Evolutionary conservation across 768 basidiomycete species (phyloP).

Genomic region (Antrodiella citrinella): DNA sequence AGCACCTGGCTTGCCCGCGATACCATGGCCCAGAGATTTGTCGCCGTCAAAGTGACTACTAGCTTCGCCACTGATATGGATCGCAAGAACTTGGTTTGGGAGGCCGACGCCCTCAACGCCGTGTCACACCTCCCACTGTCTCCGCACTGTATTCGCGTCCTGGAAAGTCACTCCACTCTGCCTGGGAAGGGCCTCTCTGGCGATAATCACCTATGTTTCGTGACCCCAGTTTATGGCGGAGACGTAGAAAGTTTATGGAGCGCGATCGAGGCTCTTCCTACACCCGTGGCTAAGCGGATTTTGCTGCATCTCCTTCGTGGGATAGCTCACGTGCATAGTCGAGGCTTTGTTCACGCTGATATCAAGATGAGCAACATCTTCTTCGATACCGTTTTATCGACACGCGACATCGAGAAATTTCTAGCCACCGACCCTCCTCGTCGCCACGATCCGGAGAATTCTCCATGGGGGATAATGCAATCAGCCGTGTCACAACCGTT

Average conservation of each 20-base stretch:
- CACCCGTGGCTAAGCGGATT: not conserved
- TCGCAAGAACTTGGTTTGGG: not conserved
- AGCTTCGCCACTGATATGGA: not conserved
- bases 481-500: conserved; percentile 1
- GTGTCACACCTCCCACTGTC: not conserved
- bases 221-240: not conserved
- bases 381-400: not conserved
- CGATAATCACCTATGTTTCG: not conserved
- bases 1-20: too few species aligned
- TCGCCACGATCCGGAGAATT: not conserved
- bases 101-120: not conserved
- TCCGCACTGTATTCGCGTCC: not conserved
- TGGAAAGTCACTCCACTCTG: not conserved
- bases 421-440: not conserved
- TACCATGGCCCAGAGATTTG: too few species aligned
- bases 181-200: not conserved
- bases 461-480: not conserved
- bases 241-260: too few species aligned
- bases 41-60: not conserved
- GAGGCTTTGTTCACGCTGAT: not conserved
- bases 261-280: not conserved
- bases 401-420: not conserved
- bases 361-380: not conserved
- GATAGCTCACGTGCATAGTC: not conserved
- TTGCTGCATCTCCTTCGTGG: not conserved